Percentiles rank a stretch among this genome's conserved stretches.
These are phyloP conservation scores for Kalaharituber pfeilii DNA, from an alignment of 2,329 filamentous ascomycete genomes.

Conservation along the genomic window DNA sequence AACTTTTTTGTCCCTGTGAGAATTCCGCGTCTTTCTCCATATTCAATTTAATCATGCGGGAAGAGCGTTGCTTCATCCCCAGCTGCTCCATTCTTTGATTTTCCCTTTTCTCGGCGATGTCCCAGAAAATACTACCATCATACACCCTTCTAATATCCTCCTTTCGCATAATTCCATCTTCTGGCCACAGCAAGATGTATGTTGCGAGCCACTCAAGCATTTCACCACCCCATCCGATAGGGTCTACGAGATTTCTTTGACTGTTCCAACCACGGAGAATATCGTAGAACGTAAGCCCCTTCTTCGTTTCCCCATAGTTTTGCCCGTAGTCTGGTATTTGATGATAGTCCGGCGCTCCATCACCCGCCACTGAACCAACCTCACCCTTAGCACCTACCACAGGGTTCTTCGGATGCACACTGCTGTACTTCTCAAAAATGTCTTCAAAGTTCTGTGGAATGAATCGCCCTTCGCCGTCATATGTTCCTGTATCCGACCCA, in stretches of 20 bases:
- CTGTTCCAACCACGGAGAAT: conserved; percentile 28
- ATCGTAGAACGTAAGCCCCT: conserved; percentile 28
- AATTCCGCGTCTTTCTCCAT: background rate
- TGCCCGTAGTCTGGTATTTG: conserved; percentile 17
- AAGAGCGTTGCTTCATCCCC: background rate
- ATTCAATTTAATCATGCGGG: background rate
- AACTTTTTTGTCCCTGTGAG: background rate
- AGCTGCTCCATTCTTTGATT: background rate
- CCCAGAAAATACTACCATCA: conserved; percentile 37
- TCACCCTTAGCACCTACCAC: background rate
- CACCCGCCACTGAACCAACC: background rate
- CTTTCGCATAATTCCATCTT: conserved; percentile 39
- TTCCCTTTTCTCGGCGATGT: conserved; percentile 25
- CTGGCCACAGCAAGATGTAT: conserved; percentile 38
- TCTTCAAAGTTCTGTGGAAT: conserved; percentile 36
- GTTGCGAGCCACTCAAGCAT: conserved; percentile 31
- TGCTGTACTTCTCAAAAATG: conserved; percentile 33
- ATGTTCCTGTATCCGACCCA: conserved; percentile 32
- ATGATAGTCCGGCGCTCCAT: background rate
- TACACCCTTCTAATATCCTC: conserved; percentile 39
- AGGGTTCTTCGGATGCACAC: background rate
- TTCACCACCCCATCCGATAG: conserved; percentile 27
- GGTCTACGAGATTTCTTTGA: conserved; percentile 30
- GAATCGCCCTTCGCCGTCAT: conserved; percentile 35
- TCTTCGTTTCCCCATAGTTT: conserved; percentile 24